These are phyloP conservation scores for Ziziphus jujuba DNA, from an alignment of 306 rosid genomes.

Conservation along the genomic window DNA sequence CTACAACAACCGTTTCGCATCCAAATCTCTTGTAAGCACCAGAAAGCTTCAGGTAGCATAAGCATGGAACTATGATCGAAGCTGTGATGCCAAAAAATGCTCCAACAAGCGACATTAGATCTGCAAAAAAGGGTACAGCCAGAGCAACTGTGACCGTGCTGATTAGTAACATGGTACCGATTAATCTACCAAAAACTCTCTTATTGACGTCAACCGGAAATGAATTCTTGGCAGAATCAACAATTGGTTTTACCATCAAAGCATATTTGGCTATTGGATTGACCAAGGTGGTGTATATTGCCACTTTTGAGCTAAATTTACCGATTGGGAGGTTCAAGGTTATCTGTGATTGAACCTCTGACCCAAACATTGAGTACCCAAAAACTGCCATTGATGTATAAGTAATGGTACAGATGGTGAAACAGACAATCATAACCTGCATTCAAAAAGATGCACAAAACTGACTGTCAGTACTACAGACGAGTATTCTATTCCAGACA, in stretches of 20 bases:
- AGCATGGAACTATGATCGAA: slow-evolving; percentile 61
- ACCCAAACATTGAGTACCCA: slow-evolving; percentile 72
- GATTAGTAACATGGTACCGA: slow-evolving; percentile 41
- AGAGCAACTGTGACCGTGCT: slow-evolving; percentile 57
- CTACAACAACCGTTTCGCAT: slow-evolving; percentile 25
- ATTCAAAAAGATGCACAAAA: too few relatives aligned
- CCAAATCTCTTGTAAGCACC: slow-evolving; percentile 36
- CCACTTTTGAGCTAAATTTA: slow-evolving; percentile 56
- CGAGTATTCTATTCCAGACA: too few relatives aligned
- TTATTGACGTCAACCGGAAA: slow-evolving; percentile 38
- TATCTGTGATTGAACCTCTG: slow-evolving; percentile 55
- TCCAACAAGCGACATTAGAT: slow-evolving; percentile 74
- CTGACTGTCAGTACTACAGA: too few relatives aligned
- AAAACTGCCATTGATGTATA: slow-evolving; percentile 73
- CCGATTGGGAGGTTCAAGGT: slow-evolving; percentile 59
- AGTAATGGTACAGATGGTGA: slow-evolving; percentile 42
- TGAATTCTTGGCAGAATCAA: slow-evolving; percentile 46
- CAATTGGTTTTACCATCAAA: slow-evolving; percentile 66
- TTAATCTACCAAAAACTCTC: slow-evolving; percentile 23
- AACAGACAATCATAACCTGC: slow-evolving; percentile 71
- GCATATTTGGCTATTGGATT: slow-evolving; percentile 76
- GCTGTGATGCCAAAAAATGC: slow-evolving; percentile 40
- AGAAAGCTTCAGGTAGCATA: slow-evolving; percentile 41
- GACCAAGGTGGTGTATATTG: slow-evolving; percentile 66
- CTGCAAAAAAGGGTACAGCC: slow-evolving; percentile 52